Conservation (phyloP, 2,329 filamentous ascomycete species). For the Rosellinia necatrix region DNA sequence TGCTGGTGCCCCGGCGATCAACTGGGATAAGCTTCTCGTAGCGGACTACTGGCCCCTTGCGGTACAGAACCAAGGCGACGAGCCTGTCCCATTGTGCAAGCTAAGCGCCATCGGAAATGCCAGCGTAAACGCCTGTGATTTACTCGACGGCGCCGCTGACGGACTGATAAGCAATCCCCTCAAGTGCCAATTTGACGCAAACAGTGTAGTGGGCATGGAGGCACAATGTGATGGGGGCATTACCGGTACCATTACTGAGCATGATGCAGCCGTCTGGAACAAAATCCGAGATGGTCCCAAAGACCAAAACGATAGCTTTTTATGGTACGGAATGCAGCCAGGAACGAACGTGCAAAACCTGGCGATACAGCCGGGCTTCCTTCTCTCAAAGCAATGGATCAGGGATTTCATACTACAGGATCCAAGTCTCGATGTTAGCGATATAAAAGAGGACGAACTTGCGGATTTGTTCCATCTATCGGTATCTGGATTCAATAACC, state of each 20-base stretch:
- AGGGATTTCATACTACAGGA: slow-evolving; percentile 34
- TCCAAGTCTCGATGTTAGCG: slow-evolving; percentile 36
- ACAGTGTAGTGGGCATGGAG: slow-evolving; percentile 43
- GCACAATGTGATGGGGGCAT: slow-evolving; percentile 36
- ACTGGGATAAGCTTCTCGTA: slow-evolving; percentile 26
- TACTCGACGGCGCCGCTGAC: slow-evolving; percentile 52
- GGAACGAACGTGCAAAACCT: slow-evolving; percentile 14
- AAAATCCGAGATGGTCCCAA: slow-evolving; percentile 28
- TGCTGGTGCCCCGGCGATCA: slow-evolving; percentile 45
- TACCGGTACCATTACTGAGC: slow-evolving; percentile 40
- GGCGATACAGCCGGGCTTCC: slow-evolving; percentile 27
- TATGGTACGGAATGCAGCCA: slow-evolving; percentile 29
- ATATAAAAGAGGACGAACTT: slow-evolving; percentile 38
- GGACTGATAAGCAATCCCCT: slow-evolving; percentile 51
- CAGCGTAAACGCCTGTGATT: slow-evolving; percentile 53
- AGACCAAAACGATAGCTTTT: slow-evolving; percentile 22
- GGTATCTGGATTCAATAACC: slow-evolving; percentile 25
- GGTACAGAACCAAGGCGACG: slow-evolving; percentile 38
- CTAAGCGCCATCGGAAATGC: slow-evolving; percentile 43
- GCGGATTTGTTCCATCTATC: slow-evolving; percentile 30
- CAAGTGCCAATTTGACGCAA: slow-evolving; percentile 47
- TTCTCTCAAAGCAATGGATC: slow-evolving; percentile 30
- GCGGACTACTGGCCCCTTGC: slow-evolving; percentile 45
- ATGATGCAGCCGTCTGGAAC: slow-evolving; percentile 26
- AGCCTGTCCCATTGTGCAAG: slow-evolving; percentile 30